Evolutionary conservation across 495 filamentous ascomycete genomes (phyloP).

Genomic region (Glutinoglossum americanum): DNA sequence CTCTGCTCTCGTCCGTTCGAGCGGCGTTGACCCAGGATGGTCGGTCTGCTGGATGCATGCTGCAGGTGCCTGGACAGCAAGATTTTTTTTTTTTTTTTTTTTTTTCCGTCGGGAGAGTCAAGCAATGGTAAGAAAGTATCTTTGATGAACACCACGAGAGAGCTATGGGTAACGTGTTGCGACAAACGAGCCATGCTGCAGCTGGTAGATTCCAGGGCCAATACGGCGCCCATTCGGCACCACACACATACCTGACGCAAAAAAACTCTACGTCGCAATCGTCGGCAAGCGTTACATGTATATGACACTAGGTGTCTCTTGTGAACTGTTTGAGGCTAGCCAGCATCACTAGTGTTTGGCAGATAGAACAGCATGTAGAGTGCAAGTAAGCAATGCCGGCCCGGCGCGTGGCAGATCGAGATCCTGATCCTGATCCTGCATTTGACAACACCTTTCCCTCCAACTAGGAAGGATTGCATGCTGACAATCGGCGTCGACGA

Average conservation of each 20-base stretch:
- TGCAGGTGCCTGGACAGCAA: not conserved
- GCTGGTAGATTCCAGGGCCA: not conserved
- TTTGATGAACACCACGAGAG: not conserved
- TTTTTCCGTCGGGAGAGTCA: not conserved
- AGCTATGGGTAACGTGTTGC: not conserved
- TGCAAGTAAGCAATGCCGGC: not conserved
- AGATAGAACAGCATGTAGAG: not conserved
- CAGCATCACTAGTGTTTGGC: not conserved
- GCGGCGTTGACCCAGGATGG: not conserved
- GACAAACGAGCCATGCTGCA: not conserved
- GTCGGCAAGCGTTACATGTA: not conserved
- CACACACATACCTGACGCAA: not conserved
- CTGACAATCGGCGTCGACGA: not conserved
- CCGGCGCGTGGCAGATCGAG: slow-evolving; percentile 2
- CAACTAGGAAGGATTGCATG: not conserved
- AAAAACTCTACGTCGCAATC: not conserved
- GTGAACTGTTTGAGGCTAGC: not conserved
- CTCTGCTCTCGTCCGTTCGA: not conserved
- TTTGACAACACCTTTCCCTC: not conserved
- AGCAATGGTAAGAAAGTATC: not conserved
- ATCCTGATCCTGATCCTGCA: not conserved
- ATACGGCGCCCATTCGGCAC: not conserved
- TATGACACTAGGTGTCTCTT: not conserved
- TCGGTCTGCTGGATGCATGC: not conserved
- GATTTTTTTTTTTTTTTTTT: not conserved